phyloP scores from a whole-genome alignment of 495 filamentous ascomycete genomes.

The Letharia lupina region DNA sequence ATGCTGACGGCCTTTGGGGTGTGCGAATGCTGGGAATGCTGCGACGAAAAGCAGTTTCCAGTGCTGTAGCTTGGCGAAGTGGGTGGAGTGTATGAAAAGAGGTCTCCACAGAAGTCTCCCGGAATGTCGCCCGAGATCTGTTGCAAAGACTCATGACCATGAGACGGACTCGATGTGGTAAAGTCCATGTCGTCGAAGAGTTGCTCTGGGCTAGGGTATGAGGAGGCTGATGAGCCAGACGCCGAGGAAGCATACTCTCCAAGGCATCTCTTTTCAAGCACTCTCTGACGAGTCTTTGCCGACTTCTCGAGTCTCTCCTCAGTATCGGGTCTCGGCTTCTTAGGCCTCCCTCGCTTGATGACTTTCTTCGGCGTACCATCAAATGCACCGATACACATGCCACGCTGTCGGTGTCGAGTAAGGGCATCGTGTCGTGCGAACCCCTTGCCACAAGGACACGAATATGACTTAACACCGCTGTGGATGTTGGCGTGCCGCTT shows the following conservation, averaged over 20 bases:
- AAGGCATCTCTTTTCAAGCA: constrained; percentile 27
- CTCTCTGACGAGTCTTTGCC: constrained; percentile 40
- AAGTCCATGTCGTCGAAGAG: constrained; percentile 33
- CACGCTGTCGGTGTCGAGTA: constrained; percentile 85
- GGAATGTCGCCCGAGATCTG: constrained; percentile 35
- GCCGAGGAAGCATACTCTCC: constrained; percentile 29
- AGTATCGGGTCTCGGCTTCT: constrained; percentile 53
- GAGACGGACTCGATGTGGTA: constrained; percentile 35
- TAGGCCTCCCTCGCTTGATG: constrained; percentile 58
- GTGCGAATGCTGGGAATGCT: constrained; percentile 38
- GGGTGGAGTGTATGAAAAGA: constrained; percentile 44
- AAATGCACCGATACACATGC: constrained; percentile 89
- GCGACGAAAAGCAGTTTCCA: constrained; percentile 41
- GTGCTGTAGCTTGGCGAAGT: constrained; percentile 37
- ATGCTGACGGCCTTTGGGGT: constrained; percentile 27
- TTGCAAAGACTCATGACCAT: constrained; percentile 35
- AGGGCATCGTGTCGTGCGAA: constrained; percentile 93
- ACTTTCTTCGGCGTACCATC: constrained; percentile 68
- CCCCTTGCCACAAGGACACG: constrained; percentile 79
- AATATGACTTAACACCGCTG: constrained; percentile 83
- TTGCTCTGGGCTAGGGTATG: constrained; percentile 28
- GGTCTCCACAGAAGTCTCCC: constrained; percentile 33
- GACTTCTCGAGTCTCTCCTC: constrained; percentile 62
- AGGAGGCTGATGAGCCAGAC: constrained; percentile 26
- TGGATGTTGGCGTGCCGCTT: constrained; percentile 97